Conservation (phyloP, 345 rosid genomes). For the Eucalyptus cloeziana region DNA sequence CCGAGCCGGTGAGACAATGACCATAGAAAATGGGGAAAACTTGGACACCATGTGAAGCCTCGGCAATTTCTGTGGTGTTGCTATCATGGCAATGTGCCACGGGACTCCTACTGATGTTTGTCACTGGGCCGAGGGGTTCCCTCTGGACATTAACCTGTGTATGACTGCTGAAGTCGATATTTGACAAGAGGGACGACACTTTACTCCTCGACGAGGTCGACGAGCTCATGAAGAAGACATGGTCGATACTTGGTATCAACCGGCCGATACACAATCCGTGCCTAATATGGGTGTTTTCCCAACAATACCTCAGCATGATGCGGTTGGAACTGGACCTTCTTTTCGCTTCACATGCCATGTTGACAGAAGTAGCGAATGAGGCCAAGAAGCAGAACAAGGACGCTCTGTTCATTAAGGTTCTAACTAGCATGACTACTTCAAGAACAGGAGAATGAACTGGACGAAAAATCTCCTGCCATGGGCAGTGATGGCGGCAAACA, state of each 20-base stretch:
- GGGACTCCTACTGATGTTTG: constrained; percentile 52
- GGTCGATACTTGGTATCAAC: constrained; percentile 68
- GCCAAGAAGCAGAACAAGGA: constrained; percentile 56
- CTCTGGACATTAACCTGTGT: constrained; percentile 61
- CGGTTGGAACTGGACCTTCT: constrained; percentile 52
- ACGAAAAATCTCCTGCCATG: constrained; percentile 65
- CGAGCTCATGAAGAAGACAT: constrained; percentile 81
- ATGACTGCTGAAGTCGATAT: constrained; percentile 51
- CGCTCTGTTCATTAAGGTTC: constrained; percentile 40
- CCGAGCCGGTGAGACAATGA: constrained; percentile 23
- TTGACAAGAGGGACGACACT: constrained; percentile 58
- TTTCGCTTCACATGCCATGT: constrained; percentile 54
- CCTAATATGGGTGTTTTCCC: constrained; percentile 79
- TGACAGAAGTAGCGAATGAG: constrained; percentile 51
- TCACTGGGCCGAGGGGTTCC: constrained; percentile 92
- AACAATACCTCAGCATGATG: constrained; percentile 46
- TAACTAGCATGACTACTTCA: constrained; percentile 66
- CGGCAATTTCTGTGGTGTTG: constrained; percentile 44
- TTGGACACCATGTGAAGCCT: constrained; percentile 61
- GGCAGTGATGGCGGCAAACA: constrained; percentile 49
- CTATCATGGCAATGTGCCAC: constrained; percentile 46
- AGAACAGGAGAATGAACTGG: constrained; percentile 34
- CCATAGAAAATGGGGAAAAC: constrained; percentile 45
- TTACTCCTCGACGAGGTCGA: constrained; percentile 69
- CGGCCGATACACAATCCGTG: constrained; percentile 49